Evolutionary conservation across 2,329 filamentous ascomycete genomes (phyloP).

Genomic region (Claviceps fusiformis): DNA sequence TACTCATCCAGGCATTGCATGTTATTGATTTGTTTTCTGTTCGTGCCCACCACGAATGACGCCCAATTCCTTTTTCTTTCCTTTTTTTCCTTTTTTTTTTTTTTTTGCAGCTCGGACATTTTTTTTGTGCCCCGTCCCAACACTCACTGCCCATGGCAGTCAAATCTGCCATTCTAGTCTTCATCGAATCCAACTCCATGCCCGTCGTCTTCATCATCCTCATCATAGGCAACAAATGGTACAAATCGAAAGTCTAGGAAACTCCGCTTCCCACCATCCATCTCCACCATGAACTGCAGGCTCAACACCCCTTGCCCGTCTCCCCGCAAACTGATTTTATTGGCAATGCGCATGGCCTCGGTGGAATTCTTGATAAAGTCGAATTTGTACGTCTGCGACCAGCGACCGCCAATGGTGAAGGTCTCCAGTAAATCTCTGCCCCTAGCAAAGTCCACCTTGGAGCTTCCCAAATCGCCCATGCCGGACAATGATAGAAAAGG

Average conservation of each 20-base stretch:
- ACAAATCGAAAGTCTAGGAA: slow-evolving; percentile 79
- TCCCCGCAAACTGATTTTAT: slow-evolving; percentile 80
- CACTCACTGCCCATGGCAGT: neutral
- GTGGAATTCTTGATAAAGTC: slow-evolving; percentile 71
- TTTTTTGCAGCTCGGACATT: neutral
- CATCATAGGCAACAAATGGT: slow-evolving; percentile 51
- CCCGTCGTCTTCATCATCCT: slow-evolving; percentile 10
- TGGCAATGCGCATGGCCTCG: slow-evolving; percentile 85
- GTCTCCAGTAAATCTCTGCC: slow-evolving; percentile 60
- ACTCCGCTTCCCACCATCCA: slow-evolving; percentile 54
- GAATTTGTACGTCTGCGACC: slow-evolving; percentile 72
- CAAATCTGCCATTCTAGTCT: slow-evolving; percentile 1
- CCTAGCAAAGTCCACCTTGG: slow-evolving; percentile 52
- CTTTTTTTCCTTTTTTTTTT: neutral
- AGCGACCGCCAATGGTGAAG: slow-evolving; percentile 47
- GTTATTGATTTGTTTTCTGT: neutral
- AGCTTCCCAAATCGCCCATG: slow-evolving; percentile 41
- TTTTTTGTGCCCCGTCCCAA: neutral
- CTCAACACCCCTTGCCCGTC: slow-evolving; percentile 85
- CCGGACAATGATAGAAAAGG: slow-evolving; percentile 66
- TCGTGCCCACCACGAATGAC: neutral
- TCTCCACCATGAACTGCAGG: slow-evolving; percentile 90
- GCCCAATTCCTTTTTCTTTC: neutral
- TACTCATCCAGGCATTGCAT: neutral
- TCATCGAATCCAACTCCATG: slow-evolving; percentile 1